Evolutionary conservation across 768 basidiomycete genomes (phyloP).

Genomic region (Rhizopogon salebrosus): DNA sequence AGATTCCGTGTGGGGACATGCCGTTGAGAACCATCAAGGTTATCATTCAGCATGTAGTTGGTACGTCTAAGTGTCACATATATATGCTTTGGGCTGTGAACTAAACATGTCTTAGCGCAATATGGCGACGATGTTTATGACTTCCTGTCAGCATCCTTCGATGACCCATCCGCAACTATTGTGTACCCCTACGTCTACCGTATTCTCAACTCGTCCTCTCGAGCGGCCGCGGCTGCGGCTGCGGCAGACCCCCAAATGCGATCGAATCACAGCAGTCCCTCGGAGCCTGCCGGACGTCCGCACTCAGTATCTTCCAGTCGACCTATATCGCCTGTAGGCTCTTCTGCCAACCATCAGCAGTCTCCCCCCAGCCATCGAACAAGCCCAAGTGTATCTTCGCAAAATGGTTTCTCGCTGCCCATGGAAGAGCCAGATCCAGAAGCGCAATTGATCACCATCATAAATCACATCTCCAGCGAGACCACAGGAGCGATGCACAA

Average conservation of each 20-base stretch:
- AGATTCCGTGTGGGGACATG: conserved; percentile 96
- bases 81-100: not conserved
- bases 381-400: conserved; percentile 65
- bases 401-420: conserved; percentile 47
- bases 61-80: conserved; percentile 45
- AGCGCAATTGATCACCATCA: conserved; percentile 74
- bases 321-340: conserved; percentile 68
- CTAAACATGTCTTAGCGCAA: conserved; percentile 46
- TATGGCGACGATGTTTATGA: conserved; percentile 90
- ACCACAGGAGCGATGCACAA: conserved; percentile 87
- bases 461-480: conserved; percentile 84
- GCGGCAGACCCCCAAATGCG: conserved; percentile 30
- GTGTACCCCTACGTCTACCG: conserved; percentile 95
- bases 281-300: conserved; percentile 38
- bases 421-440: conserved; percentile 85
- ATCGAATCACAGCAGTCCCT: conserved; percentile 17
- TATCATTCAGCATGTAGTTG: conserved; percentile 94
- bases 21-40: conserved; percentile 97
- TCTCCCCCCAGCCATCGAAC: conserved; percentile 61
- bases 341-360: conserved; percentile 49
- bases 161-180: conserved; percentile 95
- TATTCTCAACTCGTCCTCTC: conserved; percentile 69
- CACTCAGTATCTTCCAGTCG: conserved; percentile 60
- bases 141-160: conserved; percentile 83
- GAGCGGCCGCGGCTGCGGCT: conserved; percentile 33